Evolutionary conservation across 306 rosid species (phyloP).

Genomic region (Cajanus cajan): DNA sequence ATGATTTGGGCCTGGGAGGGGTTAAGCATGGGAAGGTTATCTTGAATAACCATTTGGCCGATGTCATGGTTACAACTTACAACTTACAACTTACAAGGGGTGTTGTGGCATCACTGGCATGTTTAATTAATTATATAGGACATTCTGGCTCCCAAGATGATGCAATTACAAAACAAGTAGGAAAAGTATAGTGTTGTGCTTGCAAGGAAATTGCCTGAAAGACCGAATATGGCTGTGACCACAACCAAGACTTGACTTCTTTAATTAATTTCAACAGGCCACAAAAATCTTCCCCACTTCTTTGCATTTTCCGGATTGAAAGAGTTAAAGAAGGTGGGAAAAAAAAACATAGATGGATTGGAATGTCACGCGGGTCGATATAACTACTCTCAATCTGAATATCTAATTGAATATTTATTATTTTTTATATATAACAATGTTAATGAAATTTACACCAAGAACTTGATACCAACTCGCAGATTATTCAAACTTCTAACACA

Average conservation of each 20-base stretch:
- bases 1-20: slow-evolving; percentile 7
- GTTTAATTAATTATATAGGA: slow-evolving; percentile 5
- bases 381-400: background rate
- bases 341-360: background rate
- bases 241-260: slow-evolving; percentile 27
- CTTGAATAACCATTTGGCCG: slow-evolving; percentile 35
- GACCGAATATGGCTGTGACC: slow-evolving; percentile 5
- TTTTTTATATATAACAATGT: background rate
- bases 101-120: background rate
- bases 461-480: too few species aligned
- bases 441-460: too few species aligned
- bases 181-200: background rate
- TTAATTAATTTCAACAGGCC: background rate
- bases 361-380: background rate
- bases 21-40: slow-evolving; percentile 26
- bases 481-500: too few species aligned
- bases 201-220: slow-evolving; percentile 33
- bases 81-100: background rate
- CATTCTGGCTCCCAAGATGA: background rate
- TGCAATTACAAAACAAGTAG: background rate
- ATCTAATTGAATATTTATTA: background rate
- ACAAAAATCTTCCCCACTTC: background rate
- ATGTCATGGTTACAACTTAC: slow-evolving; percentile 28
- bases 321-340: background rate
- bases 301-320: slow-evolving; percentile 14